Conservation (phyloP, 345 rosid species). For the Erucastrum elatum region DNA sequence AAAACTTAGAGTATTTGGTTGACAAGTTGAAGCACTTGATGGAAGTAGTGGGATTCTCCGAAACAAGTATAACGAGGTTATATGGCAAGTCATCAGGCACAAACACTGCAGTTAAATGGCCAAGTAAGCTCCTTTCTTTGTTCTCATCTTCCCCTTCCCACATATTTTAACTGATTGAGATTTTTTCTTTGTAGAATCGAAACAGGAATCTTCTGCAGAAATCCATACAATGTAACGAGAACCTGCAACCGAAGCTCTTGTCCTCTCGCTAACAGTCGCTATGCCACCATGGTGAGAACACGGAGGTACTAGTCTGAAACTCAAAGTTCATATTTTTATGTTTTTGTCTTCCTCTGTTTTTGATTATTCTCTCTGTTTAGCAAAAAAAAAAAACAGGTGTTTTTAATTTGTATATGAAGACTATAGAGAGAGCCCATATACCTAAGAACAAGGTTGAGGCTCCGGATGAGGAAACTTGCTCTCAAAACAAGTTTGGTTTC, state of each 20-base stretch:
- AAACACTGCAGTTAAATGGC: slow-evolving; percentile 97
- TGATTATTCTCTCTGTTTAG: background rate
- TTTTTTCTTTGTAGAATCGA: slow-evolving; percentile 53
- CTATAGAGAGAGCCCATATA: slow-evolving; percentile 94
- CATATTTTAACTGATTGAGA: background rate
- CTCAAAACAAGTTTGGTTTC: slow-evolving; percentile 69
- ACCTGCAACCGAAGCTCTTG: slow-evolving; percentile 93
- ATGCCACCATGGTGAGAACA: slow-evolving; percentile 90
- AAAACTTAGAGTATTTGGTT: no score
- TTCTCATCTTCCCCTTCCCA: background rate
- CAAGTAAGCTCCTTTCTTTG: slow-evolving; percentile 46
- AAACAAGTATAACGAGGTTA: slow-evolving; percentile 51
- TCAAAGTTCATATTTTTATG: background rate
- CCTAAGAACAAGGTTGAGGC: slow-evolving; percentile 91
- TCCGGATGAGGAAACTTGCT: slow-evolving; percentile 91
- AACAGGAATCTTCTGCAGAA: slow-evolving; percentile 89
- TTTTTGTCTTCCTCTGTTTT: slow-evolving; percentile 10
- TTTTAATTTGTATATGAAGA: slow-evolving; percentile 89
- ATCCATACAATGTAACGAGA: slow-evolving; percentile 89
- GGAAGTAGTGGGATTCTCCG: no score
- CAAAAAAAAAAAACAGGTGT: slow-evolving; percentile 50
- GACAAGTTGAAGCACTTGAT: no score
- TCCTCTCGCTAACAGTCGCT: slow-evolving; percentile 96
- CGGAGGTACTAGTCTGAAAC: slow-evolving; percentile 48
- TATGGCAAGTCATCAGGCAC: slow-evolving; percentile 97